Evolutionary conservation across 2,329 filamentous ascomycete species (phyloP), one percentile per base, ranked within the genome.

Genomic region (Nigrograna mackinnonii): DNA sequence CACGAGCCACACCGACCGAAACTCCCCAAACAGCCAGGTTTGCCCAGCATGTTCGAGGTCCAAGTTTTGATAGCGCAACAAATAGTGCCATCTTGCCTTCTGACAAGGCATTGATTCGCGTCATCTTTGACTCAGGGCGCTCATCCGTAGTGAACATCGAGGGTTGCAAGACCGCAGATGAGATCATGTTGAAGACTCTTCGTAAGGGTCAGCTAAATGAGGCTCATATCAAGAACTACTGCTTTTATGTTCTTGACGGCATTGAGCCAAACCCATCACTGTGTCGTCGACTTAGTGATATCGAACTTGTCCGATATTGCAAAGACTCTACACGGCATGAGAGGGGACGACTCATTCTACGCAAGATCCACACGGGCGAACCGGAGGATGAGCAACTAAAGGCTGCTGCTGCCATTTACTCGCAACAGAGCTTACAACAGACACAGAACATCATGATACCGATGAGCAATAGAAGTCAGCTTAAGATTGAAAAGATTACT

Each of bases 71-170:
- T 68, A 86, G 89, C 55, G 84, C 92, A 50, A 69, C 71, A 2
- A 72, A 72, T 48, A 94, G 92, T 80, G 89, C 89, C 53, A 86
- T 87, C 46, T 75, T 96, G 60, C 91, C 91, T 43, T 80, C 85
- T 52, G 89, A 91, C 68, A 90, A 95, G 67, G 87, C 91, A 46
- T 83, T 96, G 47, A 95, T 97, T 51, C 83, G 91, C 50, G 90
- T 96, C 54, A 96, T 97, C 62, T 96, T 89, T 54, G 94, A 91
- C 36, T 89, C 85, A 49, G 94, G 91, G 38, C 85, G 91, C 48
- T 95, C 91, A 35, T 96, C 95, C 62, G 91, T 96, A 18, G 85
- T 99, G 61, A 94, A 94, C 68, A 91, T 97, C 54, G 87, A 90
- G 51, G 88, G 89, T 52, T 96, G 91, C 77, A 91, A 85, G 62